Conservation (phyloP, 2,329 filamentous ascomycete genomes). For the Catunica adiposa region DNA sequence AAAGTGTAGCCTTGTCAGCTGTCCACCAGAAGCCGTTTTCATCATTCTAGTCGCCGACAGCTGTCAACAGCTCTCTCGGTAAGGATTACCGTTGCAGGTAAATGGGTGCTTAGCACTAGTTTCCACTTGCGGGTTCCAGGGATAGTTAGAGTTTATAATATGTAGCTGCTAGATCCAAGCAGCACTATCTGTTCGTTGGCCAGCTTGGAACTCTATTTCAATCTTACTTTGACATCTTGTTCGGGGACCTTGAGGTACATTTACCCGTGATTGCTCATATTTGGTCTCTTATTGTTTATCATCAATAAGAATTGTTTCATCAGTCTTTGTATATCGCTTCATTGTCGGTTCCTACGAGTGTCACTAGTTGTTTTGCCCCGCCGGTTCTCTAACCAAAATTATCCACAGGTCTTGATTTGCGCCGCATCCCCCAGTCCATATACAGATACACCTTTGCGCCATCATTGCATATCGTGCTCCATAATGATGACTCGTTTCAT, state of each 20-base stretch:
- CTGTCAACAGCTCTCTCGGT: neutral
- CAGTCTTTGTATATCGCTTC: neutral
- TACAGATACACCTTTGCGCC: neutral
- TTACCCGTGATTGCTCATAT: no score
- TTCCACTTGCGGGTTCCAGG: neutral
- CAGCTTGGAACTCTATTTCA: no score
- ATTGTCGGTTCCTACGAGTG: neutral
- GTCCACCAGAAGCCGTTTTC: neutral
- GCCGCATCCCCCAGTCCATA: neutral
- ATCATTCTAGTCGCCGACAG: neutral
- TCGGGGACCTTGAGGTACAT: no score
- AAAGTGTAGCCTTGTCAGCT: neutral
- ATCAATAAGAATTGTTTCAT: no score
- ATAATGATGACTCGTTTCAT: constrained; percentile 6
- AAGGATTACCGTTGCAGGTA: neutral
- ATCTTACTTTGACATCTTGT: no score
- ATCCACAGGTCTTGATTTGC: neutral
- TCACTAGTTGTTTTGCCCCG: neutral
- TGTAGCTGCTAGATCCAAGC: neutral
- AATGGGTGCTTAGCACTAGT: neutral
- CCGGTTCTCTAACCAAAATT: neutral
- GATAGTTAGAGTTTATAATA: neutral
- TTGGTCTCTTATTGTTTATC: neutral
- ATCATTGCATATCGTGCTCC: neutral
- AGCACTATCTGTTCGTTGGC: no score